These are phyloP conservation scores for Arabidopsis arenosa DNA, from an alignment of 345 rosid species.

Conservation along the genomic window DNA sequence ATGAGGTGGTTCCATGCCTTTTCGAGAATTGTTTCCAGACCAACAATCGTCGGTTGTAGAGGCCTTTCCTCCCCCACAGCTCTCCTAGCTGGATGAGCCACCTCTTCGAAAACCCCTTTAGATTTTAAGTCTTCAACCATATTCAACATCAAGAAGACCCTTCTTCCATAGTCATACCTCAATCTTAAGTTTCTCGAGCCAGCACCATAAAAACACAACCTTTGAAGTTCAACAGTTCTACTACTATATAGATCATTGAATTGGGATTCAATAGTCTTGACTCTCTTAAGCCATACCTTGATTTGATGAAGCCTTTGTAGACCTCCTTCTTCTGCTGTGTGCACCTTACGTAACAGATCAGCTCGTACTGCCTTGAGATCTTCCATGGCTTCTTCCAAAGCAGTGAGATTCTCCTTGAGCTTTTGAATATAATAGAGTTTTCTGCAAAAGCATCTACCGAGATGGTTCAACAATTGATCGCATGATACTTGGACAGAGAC, in stretches of 20 bases:
- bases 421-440: conserved; percentile 2
- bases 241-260: conserved; percentile 8
- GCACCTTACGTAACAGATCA: conserved; percentile 27
- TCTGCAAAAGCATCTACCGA: conserved; percentile 18
- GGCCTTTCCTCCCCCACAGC: conserved; percentile 20
- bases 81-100: conserved; percentile 18
- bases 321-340: conserved; percentile 21
- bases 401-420: conserved; percentile 22
- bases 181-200: conserved; percentile 11
- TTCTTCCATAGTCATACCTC: conserved; percentile 17
- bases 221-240: neutral
- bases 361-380: conserved; percentile 27
- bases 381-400: conserved; percentile 26
- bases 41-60: conserved; percentile 17
- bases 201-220: conserved; percentile 17
- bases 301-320: conserved; percentile 23
- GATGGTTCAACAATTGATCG: neutral
- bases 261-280: neutral
- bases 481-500: conserved; percentile 23
- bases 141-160: neutral
- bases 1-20: conserved; percentile 28
- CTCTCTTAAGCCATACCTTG: conserved; percentile 34
- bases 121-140: conserved; percentile 7
- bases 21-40: conserved; percentile 15
- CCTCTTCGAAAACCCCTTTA: conserved; percentile 17